Conservation (phyloP, 2,329 filamentous ascomycete genomes). For the Cladosporium phlei region DNA sequence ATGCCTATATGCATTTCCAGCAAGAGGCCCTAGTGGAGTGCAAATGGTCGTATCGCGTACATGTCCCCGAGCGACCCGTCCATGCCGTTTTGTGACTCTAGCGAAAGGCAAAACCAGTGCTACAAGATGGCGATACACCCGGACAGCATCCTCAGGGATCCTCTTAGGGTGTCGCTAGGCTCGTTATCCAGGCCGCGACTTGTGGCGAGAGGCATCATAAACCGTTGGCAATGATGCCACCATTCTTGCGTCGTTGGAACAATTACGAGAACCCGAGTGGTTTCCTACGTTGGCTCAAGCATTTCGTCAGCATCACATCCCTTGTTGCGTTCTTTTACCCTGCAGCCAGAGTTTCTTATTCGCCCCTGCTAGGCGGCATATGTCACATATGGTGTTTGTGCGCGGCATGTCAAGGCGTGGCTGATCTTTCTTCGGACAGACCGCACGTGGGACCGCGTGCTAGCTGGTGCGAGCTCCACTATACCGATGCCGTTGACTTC, state of each 20-base stretch:
- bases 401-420: no score
- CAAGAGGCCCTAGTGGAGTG: background rate
- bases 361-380: no score
- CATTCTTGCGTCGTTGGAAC: no score
- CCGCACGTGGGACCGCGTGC: background rate
- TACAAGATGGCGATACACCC: constrained; percentile 10
- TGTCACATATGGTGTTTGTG: no score
- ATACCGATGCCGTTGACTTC: background rate
- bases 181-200: constrained; percentile 1
- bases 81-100: constrained; percentile 9
- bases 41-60: background rate
- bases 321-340: no score
- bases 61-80: constrained; percentile 1
- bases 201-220: constrained; percentile 4
- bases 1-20: constrained; percentile 2
- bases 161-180: constrained; percentile 3
- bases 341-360: no score
- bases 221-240: no score
- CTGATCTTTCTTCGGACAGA: background rate
- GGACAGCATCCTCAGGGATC: constrained; percentile 5
- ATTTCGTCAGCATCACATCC: no score
- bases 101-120: constrained; percentile 8
- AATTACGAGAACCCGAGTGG: no score
- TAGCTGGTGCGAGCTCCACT: background rate
- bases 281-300: no score